Conservation (phyloP, 352 stramenopile species). For the Pseudoperonospora humuli region DNA sequence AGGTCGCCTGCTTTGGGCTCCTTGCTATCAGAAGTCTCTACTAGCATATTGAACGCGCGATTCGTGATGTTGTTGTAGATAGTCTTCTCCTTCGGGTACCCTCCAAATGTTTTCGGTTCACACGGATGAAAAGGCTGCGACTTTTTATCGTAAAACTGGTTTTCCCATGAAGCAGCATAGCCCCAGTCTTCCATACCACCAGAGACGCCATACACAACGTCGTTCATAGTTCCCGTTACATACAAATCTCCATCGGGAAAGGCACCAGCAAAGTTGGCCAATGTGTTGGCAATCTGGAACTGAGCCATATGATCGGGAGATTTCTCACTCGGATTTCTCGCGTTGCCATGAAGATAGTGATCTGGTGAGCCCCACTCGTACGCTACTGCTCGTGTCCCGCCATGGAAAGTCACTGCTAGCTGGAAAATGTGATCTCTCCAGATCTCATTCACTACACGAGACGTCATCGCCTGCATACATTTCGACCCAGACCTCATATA, state of each 20-base stretch:
- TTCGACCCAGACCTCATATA: constrained; percentile 81
- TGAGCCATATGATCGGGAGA: constrained; percentile 75
- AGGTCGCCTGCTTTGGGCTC: constrained; percentile 59
- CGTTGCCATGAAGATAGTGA: constrained; percentile 55
- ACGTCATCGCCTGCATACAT: constrained; percentile 96
- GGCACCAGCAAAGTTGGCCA: constrained; percentile 62
- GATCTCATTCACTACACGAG: constrained; percentile 94
- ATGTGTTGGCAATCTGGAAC: constrained; percentile 42
- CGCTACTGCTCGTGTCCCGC: constrained; percentile 92
- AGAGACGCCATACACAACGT: constrained; percentile 93
- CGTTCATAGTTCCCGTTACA: constrained; percentile 89
- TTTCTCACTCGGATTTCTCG: constrained; percentile 51
- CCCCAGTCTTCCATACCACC: constrained; percentile 98
- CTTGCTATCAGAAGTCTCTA: constrained; percentile 94
- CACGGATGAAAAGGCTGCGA: constrained; percentile 70
- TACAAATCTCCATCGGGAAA: constrained; percentile 75
- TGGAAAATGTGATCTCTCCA: constrained; percentile 96
- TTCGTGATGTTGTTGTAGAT: constrained; percentile 91
- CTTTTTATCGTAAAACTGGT: constrained; percentile 27
- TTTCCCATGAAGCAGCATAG: constrained; percentile 89
- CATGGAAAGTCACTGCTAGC: constrained; percentile 96
- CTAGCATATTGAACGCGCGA: constrained; percentile 93
- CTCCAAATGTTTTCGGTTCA: constrained; percentile 81
- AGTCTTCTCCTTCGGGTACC: constrained; percentile 87
- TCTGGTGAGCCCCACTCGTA: constrained; percentile 97